A percentile compares a stretch with the other conserved stretches of the same genome.
Conservation (phyloP, 805 yeast species). For the Sugiyamaella lignohabitans region DNA sequence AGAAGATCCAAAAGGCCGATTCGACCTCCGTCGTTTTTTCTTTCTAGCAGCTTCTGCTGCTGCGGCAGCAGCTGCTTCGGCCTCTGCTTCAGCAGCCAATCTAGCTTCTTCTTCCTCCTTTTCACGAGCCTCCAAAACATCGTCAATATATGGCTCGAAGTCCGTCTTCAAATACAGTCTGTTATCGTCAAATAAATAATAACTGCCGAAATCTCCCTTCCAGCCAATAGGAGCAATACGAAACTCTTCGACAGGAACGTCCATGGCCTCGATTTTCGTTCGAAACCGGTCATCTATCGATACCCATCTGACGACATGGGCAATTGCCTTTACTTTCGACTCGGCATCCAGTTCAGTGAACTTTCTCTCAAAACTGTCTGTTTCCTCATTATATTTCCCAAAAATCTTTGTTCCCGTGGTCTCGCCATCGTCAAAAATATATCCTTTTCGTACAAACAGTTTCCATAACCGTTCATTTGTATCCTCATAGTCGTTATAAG, state of each 20-base stretch:
- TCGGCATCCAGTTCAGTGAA: slow-evolving; percentile 12
- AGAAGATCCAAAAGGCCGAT: neutral
- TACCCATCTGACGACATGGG: slow-evolving; percentile 19
- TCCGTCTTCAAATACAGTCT: slow-evolving; percentile 27
- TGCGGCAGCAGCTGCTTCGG: slow-evolving; percentile 1
- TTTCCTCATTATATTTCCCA: slow-evolving; percentile 9
- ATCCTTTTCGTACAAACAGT: slow-evolving; percentile 11
- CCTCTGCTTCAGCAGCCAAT: slow-evolving; percentile 1
- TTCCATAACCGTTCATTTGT: slow-evolving; percentile 13
- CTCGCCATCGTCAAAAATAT: slow-evolving; percentile 5
- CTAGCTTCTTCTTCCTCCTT: slow-evolving; percentile 7
- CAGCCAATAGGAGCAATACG: slow-evolving; percentile 30
- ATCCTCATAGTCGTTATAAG: slow-evolving; percentile 3
- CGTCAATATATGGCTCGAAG: slow-evolving; percentile 12
- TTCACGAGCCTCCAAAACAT: slow-evolving; percentile 8
- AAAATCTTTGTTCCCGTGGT: slow-evolving; percentile 7
- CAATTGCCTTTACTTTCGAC: slow-evolving; percentile 18
- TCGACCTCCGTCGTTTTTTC: slow-evolving; percentile 6
- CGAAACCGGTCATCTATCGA: slow-evolving; percentile 18
- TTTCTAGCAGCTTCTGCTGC: slow-evolving; percentile 1
- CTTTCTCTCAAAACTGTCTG: slow-evolving; percentile 4
- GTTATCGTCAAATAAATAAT: slow-evolving; percentile 33
- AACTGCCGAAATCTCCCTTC: slow-evolving; percentile 24
- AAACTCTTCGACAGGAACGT: slow-evolving; percentile 14
- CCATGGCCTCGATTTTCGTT: slow-evolving; percentile 14